Base-by-base conservation (phyloP, 2,329 filamentous ascomycete genomes). In the Fonsecaea multimorphosa region DNA sequence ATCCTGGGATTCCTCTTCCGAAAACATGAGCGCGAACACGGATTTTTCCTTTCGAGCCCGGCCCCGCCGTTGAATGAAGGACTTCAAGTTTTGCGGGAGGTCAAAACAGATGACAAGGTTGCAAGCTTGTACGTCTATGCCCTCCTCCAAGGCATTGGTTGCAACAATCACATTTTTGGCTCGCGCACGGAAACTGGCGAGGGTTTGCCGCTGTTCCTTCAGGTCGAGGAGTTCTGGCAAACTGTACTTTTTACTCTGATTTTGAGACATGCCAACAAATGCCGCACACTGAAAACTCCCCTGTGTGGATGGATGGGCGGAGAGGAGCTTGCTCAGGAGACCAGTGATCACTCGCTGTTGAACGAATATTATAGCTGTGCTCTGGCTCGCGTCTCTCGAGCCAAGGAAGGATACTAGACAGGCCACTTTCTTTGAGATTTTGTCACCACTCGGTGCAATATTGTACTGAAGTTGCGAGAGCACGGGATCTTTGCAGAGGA, bases 41-140 rank as follows among this genome's bases (percentile, higher is more conserved):
- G 36, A 40, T 5, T 40, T 40, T 40, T 40, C 36, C 14, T 40
- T 11, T 40, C 36, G 36, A n/a, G 36, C 36, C 36, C 36, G 36
- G 36, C 36, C 36, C 36, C 36, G 36, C 36, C 36, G 36, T 16
- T 40, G 36, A 40, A 40, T 40, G 36, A 40, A 40, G 12, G 36
- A 40, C 36, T 40, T 40, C 36, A 40, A 40, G 36, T 40, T 40
- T 16, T 40, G 36, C 16, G 36, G 36, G 36, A 40, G 36, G 36
- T 40, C 36, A 40, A 40, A 40, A 16, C 36, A 40, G 36, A 40
- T 40, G 36, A 40, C 36, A 40, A 40, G 36, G 36, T 40, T 40
- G 36, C 36, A 40, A 14, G 36, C 36, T 40, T n/a, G 36, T 40
- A 40, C 36, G 12, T 40, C 36, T 40, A 40, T 40, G 14, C 36